Conservation (phyloP, 805 yeast genomes). For the Priceomyces haplophilus region DNA sequence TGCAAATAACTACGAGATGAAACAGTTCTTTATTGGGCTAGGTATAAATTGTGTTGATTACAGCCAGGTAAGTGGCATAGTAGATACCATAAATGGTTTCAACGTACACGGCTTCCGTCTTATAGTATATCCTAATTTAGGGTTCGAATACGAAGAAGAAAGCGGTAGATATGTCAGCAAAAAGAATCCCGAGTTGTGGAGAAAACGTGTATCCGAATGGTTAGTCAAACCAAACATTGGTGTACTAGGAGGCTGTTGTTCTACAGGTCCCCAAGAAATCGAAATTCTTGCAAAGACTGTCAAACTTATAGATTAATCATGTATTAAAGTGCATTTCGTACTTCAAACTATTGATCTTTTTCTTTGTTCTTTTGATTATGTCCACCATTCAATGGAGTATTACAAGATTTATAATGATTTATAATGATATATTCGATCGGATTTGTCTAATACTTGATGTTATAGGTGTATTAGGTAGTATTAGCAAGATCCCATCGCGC, state of each 20-base stretch:
- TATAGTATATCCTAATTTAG: slow-evolving; percentile 72
- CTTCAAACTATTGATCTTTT: no score
- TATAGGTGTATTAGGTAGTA: no score
- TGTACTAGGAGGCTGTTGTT: slow-evolving; percentile 73
- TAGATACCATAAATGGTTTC: slow-evolving; percentile 28
- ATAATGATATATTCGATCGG: no score
- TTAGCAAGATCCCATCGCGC: no score
- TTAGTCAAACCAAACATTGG: slow-evolving; percentile 36
- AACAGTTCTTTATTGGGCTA: slow-evolving; percentile 40
- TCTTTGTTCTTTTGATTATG: background rate
- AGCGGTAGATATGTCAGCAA: slow-evolving; percentile 27
- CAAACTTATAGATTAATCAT: background rate
- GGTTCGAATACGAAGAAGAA: slow-evolving; percentile 57
- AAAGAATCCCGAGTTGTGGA: slow-evolving; percentile 31
- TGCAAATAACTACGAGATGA: background rate
- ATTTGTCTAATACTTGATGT: no score
- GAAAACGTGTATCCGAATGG: slow-evolving; percentile 39
- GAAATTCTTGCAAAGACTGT: background rate
- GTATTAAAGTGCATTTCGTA: background rate
- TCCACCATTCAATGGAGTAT: background rate
- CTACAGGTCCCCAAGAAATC: slow-evolving; percentile 55
- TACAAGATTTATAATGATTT: background rate
- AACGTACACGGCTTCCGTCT: slow-evolving; percentile 32
- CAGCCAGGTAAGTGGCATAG: slow-evolving; percentile 36
- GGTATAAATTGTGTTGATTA: slow-evolving; percentile 72